Percentiles rank a stretch among this genome's conserved stretches.
Evolutionary conservation across 129 eudicot genomes (phyloP).

Genomic region (Ambrosia trifida): DNA sequence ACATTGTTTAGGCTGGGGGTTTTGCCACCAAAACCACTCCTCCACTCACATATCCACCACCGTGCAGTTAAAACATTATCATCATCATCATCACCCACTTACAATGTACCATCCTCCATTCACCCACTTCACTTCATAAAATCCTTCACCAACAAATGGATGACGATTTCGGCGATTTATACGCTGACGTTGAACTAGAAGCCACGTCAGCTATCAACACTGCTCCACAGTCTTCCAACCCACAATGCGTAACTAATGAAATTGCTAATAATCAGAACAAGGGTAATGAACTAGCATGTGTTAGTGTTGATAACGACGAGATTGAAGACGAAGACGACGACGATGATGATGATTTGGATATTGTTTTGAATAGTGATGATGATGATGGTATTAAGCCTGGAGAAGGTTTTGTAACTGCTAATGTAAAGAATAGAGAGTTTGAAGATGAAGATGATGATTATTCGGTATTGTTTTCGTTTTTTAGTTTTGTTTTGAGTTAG

Average conservation of each 20-base stretch:
- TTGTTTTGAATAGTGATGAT: conserved; percentile 48
- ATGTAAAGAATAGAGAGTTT: conserved; percentile 17
- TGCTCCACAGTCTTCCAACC: conserved; percentile 21
- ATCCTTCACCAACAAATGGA: conserved; percentile 41
- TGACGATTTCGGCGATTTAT: conserved; percentile 80
- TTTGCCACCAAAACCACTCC: no score
- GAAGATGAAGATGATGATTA: conserved; percentile 32
- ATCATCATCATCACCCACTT: background rate
- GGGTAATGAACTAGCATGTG: background rate
- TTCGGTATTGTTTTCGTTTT: background rate
- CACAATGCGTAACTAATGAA: conserved; percentile 14
- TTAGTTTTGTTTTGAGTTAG: background rate
- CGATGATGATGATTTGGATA: conserved; percentile 59
- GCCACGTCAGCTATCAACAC: conserved; percentile 59
- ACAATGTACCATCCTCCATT: conserved; percentile 16
- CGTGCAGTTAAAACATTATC: background rate
- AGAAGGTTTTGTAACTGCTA: conserved; percentile 16
- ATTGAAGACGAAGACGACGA: conserved; percentile 36
- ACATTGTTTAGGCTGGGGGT: no score
- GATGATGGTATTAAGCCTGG: conserved; percentile 24
- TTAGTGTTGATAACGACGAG: conserved; percentile 17
- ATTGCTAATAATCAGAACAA: background rate
- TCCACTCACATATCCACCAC: no score
- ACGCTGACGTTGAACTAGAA: conserved; percentile 70
- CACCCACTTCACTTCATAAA: conserved; percentile 1